Evolutionary conservation across 768 basidiomycete species (phyloP).

Genomic region (Mycena leptocephala): DNA sequence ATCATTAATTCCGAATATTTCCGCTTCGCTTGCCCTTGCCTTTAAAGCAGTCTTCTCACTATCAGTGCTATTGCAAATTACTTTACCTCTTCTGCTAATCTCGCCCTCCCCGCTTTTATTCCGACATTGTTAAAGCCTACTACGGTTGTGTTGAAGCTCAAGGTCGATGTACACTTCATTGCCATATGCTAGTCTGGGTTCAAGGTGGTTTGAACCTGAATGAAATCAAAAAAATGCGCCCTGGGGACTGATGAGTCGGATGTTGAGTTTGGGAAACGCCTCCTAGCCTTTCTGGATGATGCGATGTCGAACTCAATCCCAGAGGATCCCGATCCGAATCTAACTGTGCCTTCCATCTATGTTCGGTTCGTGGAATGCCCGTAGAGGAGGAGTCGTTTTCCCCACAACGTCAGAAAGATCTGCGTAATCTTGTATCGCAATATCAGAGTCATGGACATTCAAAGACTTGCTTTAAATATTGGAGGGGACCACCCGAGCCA

Average conservation of each 20-base stretch:
- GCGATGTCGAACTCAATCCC: conserved; percentile 6
- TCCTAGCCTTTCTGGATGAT: background rate
- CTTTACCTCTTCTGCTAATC: no score
- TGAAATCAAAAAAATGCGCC: background rate
- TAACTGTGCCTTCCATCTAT: background rate
- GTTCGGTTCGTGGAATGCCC: background rate
- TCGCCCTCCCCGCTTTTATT: no score
- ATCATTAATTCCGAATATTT: no score
- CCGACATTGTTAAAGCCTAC: conserved; percentile 39
- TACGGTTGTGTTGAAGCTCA: no score
- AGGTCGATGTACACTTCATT: no score
- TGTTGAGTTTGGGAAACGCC: background rate
- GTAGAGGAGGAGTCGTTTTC: background rate
- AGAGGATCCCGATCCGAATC: background rate
- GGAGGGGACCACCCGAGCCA: background rate
- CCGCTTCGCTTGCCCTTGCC: no score
- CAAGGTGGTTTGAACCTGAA: no score
- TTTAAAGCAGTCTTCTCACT: no score
- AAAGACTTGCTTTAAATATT: no score
- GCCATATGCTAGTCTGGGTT: no score
- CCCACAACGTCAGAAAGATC: background rate
- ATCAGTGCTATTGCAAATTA: no score
- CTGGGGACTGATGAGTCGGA: background rate
- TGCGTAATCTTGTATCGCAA: conserved; percentile 9
- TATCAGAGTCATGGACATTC: conserved; percentile 29